Conservation (phyloP, 202 grass and related monocot species). For the Setaria viridis region DNA sequence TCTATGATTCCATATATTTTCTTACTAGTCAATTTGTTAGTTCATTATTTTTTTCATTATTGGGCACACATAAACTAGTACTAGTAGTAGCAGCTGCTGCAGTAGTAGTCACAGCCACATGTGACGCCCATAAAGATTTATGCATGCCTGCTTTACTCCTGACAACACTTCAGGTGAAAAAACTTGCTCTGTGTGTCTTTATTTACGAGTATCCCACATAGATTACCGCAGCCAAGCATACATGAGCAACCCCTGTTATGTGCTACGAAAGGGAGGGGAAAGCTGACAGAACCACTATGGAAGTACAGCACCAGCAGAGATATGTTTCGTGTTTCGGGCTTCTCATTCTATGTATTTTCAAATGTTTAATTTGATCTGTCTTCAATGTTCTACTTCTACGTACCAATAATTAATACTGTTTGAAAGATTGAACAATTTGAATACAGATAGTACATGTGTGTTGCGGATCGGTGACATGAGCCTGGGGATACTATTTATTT, state of each 20-base stretch:
- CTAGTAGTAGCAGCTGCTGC: too few species aligned
- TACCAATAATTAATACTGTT: neutral
- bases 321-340: neutral
- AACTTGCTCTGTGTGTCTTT: neutral
- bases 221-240: neutral
- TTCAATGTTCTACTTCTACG: neutral
- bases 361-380: neutral
- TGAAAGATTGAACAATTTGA: neutral
- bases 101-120: neutral
- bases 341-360: neutral
- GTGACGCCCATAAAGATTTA: neutral
- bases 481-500: neutral
- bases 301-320: slow-evolving; percentile 15
- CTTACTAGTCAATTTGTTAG: too few species aligned
- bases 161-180: neutral
- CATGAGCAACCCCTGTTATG: neutral
- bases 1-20: neutral
- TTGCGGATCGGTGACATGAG: neutral
- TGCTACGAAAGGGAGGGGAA: neutral
- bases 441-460: neutral
- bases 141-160: neutral
- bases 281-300: neutral
- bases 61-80: neutral
- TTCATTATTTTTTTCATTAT: too few species aligned
- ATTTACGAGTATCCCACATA: neutral